Conservation (phyloP, 257 asterid genomes). For the Fraxinus anomala region DNA sequence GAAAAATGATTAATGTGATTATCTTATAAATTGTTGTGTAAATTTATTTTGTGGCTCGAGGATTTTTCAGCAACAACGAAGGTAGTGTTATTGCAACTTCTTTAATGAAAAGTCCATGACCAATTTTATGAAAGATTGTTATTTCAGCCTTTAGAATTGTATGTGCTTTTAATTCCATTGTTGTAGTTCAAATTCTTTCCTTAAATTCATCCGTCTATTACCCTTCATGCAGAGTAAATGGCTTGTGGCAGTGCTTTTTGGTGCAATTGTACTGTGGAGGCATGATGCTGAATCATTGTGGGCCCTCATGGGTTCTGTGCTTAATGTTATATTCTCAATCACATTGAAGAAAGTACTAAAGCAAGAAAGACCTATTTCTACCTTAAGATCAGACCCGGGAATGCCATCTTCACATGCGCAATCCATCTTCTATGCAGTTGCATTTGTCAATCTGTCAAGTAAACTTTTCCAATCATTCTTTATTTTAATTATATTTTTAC, state of each 20-base stretch:
- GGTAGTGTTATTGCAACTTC: neutral
- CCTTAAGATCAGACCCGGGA: slow-evolving; percentile 58
- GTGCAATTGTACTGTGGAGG: slow-evolving; percentile 39
- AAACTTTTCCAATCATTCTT: slow-evolving; percentile 3
- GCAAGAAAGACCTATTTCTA: slow-evolving; percentile 53
- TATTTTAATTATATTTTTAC: neutral
- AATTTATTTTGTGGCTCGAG: neutral
- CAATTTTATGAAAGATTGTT: neutral
- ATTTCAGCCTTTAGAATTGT: neutral
- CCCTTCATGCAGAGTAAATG: slow-evolving; percentile 52
- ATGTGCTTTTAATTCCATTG: neutral
- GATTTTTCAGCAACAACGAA: neutral
- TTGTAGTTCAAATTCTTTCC: neutral
- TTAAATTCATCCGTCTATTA: neutral
- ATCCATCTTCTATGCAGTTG: slow-evolving; percentile 40
- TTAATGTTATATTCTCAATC: slow-evolving; percentile 38
- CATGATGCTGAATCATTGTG: slow-evolving; percentile 53
- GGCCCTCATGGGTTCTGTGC: slow-evolving; percentile 46
- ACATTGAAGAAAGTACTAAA: slow-evolving; percentile 44
- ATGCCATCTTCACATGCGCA: slow-evolving; percentile 70
- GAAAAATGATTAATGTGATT: neutral
- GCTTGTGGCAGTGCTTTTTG: slow-evolving; percentile 41
- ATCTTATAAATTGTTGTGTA: neutral
- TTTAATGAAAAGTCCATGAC: neutral
- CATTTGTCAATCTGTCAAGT: slow-evolving; percentile 42